These are phyloP conservation scores for Paramecium tetraurelia DNA, from an alignment of 73 alveolate species.

Conservation along the genomic window DNA sequence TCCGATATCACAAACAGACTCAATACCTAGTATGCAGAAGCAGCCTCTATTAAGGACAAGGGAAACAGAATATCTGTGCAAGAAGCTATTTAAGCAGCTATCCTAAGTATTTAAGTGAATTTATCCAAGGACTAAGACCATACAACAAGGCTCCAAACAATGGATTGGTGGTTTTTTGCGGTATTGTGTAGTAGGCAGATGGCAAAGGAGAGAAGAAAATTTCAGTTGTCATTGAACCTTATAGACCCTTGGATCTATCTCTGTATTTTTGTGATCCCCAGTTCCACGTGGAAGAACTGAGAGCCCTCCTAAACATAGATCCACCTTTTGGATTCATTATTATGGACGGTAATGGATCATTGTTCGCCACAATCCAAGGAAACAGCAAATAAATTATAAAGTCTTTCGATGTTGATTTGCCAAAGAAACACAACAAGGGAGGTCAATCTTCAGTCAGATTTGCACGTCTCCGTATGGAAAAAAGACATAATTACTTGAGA, in stretches of 20 bases:
- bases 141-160: slow-evolving; percentile 94
- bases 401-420: slow-evolving; percentile 82
- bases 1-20: slow-evolving; percentile 56
- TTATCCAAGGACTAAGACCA: slow-evolving; percentile 70
- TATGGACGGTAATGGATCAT: slow-evolving; percentile 98
- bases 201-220: slow-evolving; percentile 92
- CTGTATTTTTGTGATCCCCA: slow-evolving; percentile 93
- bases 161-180: slow-evolving; percentile 97
- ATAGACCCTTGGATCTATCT: slow-evolving; percentile 95
- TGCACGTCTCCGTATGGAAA: slow-evolving; percentile 95
- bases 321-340: slow-evolving; percentile 96
- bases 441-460: slow-evolving; percentile 95
- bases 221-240: slow-evolving; percentile 96
- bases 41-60: slow-evolving; percentile 52
- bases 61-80: slow-evolving; percentile 51
- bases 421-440: slow-evolving; percentile 96
- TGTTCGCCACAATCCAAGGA: slow-evolving; percentile 98
- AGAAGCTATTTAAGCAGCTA: slow-evolving; percentile 57
- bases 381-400: slow-evolving; percentile 73
- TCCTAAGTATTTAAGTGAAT: slow-evolving; percentile 17
- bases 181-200: slow-evolving; percentile 93
- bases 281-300: slow-evolving; percentile 77
- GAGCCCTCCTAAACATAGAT: slow-evolving; percentile 78
- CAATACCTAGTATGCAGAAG: slow-evolving; percentile 39
- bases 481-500: slow-evolving; percentile 96